These are phyloP conservation scores for Glycine tomentella DNA, from an alignment of 306 rosid genomes.

Conservation along the genomic window DNA sequence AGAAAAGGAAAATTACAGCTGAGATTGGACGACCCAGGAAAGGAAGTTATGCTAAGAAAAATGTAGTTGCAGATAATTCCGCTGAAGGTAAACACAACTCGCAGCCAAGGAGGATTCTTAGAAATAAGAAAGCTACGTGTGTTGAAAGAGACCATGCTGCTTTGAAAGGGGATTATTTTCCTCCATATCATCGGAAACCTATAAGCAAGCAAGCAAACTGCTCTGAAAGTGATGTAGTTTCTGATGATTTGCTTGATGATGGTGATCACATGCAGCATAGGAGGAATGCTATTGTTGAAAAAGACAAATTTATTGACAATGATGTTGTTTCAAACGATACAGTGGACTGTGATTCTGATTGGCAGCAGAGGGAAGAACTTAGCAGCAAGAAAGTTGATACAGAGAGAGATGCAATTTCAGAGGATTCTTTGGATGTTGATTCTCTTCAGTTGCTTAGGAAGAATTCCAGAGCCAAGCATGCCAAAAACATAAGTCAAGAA, in stretches of 20 bases:
- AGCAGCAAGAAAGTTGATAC: constrained; percentile 56
- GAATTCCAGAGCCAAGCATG: constrained; percentile 40
- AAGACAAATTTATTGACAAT: constrained; percentile 43
- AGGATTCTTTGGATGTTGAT: constrained; percentile 46
- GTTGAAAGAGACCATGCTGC: constrained; percentile 55
- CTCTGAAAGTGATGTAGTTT: constrained; percentile 50
- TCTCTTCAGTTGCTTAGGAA: constrained; percentile 42
- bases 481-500: constrained; percentile 25
- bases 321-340: constrained; percentile 57
- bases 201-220: constrained; percentile 42
- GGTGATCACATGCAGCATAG: constrained; percentile 40
- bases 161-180: constrained; percentile 49
- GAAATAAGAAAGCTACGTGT: constrained; percentile 60
- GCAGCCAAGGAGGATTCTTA: constrained; percentile 47
- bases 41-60: constrained; percentile 53
- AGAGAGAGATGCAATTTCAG: constrained; percentile 51
- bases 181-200: constrained; percentile 43
- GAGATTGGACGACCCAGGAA: constrained; percentile 61
- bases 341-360: constrained; percentile 56
- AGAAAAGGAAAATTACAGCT: constrained; percentile 76
- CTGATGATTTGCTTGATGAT: constrained; percentile 50
- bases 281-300: constrained; percentile 31
- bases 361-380: constrained; percentile 58
- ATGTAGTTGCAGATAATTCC: constrained; percentile 51
- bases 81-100: constrained; percentile 48